Conservation (phyloP, 345 rosid species). For the Pelargonium nanum region DNA sequence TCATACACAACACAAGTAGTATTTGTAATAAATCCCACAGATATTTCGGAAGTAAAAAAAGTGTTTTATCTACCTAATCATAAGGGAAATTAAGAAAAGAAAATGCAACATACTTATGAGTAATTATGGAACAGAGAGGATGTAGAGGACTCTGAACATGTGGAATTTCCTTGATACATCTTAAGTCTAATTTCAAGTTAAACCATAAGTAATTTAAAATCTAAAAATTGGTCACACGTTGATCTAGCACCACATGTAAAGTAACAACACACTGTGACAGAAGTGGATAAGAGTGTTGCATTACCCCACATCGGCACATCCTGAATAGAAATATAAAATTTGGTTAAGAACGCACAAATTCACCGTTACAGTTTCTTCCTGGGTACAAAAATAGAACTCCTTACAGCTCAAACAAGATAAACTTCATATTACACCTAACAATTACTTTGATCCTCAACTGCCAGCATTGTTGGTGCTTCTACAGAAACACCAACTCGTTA, state of each 20-base stretch:
- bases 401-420: not conserved
- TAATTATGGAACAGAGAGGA: not conserved
- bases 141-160: not conserved
- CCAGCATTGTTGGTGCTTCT: too few relatives aligned
- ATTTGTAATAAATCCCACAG: not conserved
- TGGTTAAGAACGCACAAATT: not conserved
- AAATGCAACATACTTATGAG: not conserved
- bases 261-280: not conserved
- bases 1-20: not conserved
- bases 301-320: not conserved
- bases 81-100: not conserved
- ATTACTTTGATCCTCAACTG: too few relatives aligned
- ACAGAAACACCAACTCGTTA: too few relatives aligned
- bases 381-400: not conserved
- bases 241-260: not conserved
- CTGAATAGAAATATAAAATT: not conserved
- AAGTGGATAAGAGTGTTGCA: not conserved
- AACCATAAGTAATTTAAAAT: too few relatives aligned
- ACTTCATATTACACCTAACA: not conserved
- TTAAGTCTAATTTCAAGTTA: too few relatives aligned
- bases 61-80: too few relatives aligned
- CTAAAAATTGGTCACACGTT: not conserved
- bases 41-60: too few relatives aligned
- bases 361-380: not conserved
- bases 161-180: not conserved